Base-by-base conservation (phyloP, 495 filamentous ascomycete genomes). In the Lepraria neglecta region DNA sequence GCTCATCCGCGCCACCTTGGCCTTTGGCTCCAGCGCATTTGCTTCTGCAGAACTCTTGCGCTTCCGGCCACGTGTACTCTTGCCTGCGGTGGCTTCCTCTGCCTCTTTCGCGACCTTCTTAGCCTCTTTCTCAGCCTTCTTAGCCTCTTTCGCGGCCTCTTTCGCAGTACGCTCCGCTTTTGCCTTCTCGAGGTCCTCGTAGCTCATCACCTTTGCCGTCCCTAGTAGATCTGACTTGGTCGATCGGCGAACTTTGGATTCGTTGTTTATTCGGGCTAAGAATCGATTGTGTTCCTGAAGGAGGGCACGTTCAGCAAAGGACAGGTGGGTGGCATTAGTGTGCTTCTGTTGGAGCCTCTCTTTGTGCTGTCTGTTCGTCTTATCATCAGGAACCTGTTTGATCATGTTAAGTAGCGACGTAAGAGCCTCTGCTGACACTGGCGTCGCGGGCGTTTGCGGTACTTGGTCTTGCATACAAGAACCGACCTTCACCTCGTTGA, bases 141-240 rank as follows among this genome's bases (percentile, higher is more conserved):
- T n/a, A n/a, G n/a, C n/a, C n/a, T n/a, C n/a, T n/a, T n/a, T n/a
- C n/a, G n/a, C n/a, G n/a, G n/a, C n/a, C n/a, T n/a, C n/a, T n/a
- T n/a, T n/a, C n/a, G n/a, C n/a, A n/a, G n/a, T n/a, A 15, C 11
- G 55, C 38, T 45, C 11, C 21, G 40, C 55, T 38, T 11, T 6
- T 38, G 33, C 33, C 4, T 38, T 1, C 24, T 48, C 45, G 3
- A 57, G 55, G 38, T 31, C 40, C 40, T 45, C 40, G 43, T 45
- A 57, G 24, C 55, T 57, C 27, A 57, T 57, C 38, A 72, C 71
- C 64, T 71, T 74, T 30, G 63, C 69, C 62, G 70, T 67, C 56
- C 67, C 70, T 65, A 74, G 43, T 24, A 71, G 50, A 38, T 51
- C 30, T 57, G 64, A 66, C 56, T 58, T 65, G 54, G 64, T 72